Conservation (phyloP, 805 yeast species). For the Cyberlindnera maritima region DNA sequence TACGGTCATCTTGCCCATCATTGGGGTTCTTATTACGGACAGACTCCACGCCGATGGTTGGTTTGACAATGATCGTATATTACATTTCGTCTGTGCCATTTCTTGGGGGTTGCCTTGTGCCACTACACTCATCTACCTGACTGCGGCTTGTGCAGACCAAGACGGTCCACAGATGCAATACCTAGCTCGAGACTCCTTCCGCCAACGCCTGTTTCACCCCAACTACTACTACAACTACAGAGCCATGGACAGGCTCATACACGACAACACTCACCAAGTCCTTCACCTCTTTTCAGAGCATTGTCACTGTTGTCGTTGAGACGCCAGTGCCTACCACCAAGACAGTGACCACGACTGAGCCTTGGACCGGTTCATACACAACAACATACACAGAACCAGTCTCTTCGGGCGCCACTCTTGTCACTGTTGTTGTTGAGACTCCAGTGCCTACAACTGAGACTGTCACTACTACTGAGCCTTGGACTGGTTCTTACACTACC, state of each 20-base stretch:
- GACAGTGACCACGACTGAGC: neutral
- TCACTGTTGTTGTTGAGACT: neutral
- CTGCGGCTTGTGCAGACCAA: conserved; percentile 43
- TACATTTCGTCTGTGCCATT: conserved; percentile 72
- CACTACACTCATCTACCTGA: conserved; percentile 81
- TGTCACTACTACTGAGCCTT: neutral
- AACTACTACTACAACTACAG: neutral
- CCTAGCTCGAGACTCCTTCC: no score
- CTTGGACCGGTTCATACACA: no score
- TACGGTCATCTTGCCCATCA: conserved; percentile 72
- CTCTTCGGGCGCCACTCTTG: neutral
- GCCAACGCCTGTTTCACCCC: neutral
- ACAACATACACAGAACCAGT: neutral
- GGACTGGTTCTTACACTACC: neutral
- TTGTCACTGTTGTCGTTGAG: neutral
- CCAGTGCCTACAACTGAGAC: neutral
- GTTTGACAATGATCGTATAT: conserved; percentile 51
- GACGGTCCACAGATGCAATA: conserved; percentile 12
- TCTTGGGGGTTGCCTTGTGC: conserved; percentile 86
- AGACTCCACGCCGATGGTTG: conserved; percentile 51
- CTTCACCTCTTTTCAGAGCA: neutral
- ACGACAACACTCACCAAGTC: conserved; percentile 1
- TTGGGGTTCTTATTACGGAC: conserved; percentile 44
- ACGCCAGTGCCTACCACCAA: conserved; percentile 10
- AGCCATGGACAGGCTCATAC: neutral